Base-by-base conservation (phyloP, 306 rosid genomes). In the Quercus dentata region DNA sequence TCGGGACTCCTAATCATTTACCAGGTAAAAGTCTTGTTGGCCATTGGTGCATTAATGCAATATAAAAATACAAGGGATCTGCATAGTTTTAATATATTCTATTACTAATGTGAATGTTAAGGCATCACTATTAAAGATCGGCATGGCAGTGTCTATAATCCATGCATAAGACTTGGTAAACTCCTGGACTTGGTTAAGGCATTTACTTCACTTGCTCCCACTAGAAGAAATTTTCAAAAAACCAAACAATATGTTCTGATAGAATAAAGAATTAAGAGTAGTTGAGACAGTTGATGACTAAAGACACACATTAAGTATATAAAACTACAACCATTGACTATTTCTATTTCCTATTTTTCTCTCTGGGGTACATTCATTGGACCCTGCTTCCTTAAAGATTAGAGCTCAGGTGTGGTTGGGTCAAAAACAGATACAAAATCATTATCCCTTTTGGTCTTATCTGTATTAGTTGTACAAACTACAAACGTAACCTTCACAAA, bases 161-260 rank as follows among this genome's bases (percentile, higher is more conserved):
- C 46, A 64, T 58, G 76, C 82, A 62, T 72, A 82, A 51, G 87
- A 88, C 87, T 85, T n/a, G 86, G 86, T 76, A 81, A 84, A 5
- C 68, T 58, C 15, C 28, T 75, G 68, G 90, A 85, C 86, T 55
- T 25, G 3, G 82, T 81, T 79, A 76, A 46, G 69, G 69, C 20
- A 52, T 55, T 38, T 3, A 71, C 68, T 86, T 76, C 69, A 80
- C 35, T 27, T 76, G 21, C 38, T 76, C 17, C 14, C 54, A 58
- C 51, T 49, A 73, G 74, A 76, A 74, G 74, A 57, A 25, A 27
- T 55, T 44, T 85, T 74, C 10, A 54, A 56, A 64, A 72, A 19
- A 21, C 52, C 78, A 81, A 74, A 74, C 71, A 78, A 74, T 14
- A 33, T 28, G 21, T 56, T 38, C 49, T 13, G 0, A 44, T 56